Percentiles rank a stretch among this genome's conserved stretches.
Conservation (phyloP, 106 monocot genomes). For the Alisma plantagoaquatica region DNA sequence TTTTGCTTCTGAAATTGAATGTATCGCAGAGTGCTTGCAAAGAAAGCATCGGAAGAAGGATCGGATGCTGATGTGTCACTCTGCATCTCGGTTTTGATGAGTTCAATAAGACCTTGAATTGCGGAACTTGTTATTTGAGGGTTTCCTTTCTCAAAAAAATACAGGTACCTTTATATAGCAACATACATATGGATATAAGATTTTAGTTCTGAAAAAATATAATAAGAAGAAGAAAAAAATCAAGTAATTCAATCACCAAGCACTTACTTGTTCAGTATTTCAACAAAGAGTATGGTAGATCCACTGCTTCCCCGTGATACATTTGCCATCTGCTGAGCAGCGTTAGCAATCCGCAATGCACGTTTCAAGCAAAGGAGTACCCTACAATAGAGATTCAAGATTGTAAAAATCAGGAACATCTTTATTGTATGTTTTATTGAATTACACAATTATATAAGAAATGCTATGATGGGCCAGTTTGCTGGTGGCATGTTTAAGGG, state of each 20-base stretch:
- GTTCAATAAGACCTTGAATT: slow-evolving; percentile 73
- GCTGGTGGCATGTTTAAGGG: no score
- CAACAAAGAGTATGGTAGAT: slow-evolving; percentile 59
- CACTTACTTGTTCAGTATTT: slow-evolving; percentile 94
- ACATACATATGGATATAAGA: no score
- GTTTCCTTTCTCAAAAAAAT: slow-evolving; percentile 97
- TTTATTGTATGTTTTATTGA: no score
- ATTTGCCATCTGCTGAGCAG: slow-evolving; percentile 93
- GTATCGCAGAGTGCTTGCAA: slow-evolving; percentile 72
- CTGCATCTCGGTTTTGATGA: slow-evolving; percentile 87
- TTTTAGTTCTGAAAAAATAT: no score
- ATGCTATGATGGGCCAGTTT: no score
- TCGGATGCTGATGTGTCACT: slow-evolving; percentile 45
- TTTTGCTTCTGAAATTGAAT: slow-evolving; percentile 97
- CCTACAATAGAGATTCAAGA: no score
- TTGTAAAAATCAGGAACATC: no score
- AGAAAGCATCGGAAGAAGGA: slow-evolving; percentile 66
- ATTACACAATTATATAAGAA: no score
- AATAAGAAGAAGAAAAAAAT: no score
- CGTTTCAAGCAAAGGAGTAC: slow-evolving; percentile 95
- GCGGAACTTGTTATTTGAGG: slow-evolving; percentile 66
- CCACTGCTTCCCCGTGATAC: slow-evolving; percentile 65
- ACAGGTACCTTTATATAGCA: slow-evolving; percentile 97
- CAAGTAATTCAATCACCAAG: no score
- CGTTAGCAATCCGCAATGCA: slow-evolving; percentile 90